Conservation (phyloP, 495 filamentous ascomycete species). For the Aspergillus sclerotiicarbonarius region DNA sequence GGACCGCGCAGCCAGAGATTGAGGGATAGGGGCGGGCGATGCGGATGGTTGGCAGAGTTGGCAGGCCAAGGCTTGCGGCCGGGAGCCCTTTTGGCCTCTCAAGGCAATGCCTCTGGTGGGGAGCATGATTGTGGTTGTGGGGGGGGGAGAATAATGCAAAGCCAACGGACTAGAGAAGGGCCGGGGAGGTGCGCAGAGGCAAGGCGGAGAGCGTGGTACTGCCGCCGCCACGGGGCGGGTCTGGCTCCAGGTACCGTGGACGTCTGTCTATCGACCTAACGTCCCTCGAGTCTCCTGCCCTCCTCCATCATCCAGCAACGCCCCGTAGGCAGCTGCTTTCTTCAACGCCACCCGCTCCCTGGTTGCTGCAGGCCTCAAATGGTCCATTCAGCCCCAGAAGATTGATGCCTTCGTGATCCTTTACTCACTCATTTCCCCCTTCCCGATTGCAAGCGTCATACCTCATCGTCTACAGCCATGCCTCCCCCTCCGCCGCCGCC, state of each 20-base stretch:
- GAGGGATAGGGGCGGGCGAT: slow-evolving; percentile 17
- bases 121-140: not conserved
- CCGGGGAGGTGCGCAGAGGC: not conserved
- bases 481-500: slow-evolving; percentile 70
- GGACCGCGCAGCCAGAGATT: slow-evolving; percentile 23
- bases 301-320: slow-evolving; percentile 14
- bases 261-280: slow-evolving; percentile 2
- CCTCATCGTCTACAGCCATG: slow-evolving; percentile 37
- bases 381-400: slow-evolving; percentile 8
- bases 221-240: slow-evolving; percentile 1
- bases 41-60: slow-evolving; percentile 40
- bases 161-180: not conserved
- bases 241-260: not conserved
- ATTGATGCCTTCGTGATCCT: slow-evolving; percentile 16
- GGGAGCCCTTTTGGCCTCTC: slow-evolving; percentile 25
- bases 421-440: slow-evolving; percentile 8
- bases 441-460: slow-evolving; percentile 14
- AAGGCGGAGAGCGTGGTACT: slow-evolving; percentile 10
- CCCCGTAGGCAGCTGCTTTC: slow-evolving; percentile 10
- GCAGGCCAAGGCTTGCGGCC: slow-evolving; percentile 29
- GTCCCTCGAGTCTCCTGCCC: not conserved
- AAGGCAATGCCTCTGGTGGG: slow-evolving; percentile 38
- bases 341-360: slow-evolving; percentile 1
- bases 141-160: not conserved
- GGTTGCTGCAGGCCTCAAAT: slow-evolving; percentile 7